These are phyloP conservation scores for Aspergillus cavernicola DNA, from an alignment of 495 filamentous ascomycete genomes.

Conservation along the genomic window DNA sequence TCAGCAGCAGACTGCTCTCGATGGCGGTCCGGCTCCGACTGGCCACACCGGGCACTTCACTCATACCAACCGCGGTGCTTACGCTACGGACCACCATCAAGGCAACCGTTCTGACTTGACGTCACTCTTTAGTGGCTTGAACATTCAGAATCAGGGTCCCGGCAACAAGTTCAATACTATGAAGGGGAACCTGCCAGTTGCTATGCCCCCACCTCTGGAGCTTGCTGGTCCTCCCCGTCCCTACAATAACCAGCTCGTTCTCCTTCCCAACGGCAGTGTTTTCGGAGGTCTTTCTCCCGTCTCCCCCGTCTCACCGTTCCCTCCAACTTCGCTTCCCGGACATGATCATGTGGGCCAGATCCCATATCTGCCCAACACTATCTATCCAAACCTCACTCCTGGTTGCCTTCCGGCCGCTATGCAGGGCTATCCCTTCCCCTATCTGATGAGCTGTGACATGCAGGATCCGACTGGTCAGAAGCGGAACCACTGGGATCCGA, in stretches of 20 bases:
- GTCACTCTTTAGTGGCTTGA: slow-evolving; percentile 23
- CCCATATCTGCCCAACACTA: slow-evolving; percentile 25
- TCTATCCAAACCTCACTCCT: slow-evolving; percentile 18
- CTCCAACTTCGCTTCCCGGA: slow-evolving; percentile 16
- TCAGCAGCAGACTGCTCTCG: slow-evolving; percentile 27
- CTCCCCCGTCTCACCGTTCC: slow-evolving; percentile 25
- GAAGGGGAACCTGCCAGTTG: slow-evolving; percentile 21
- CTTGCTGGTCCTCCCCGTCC: slow-evolving; percentile 24
- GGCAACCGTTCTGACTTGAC: slow-evolving; percentile 16
- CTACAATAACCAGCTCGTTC: slow-evolving; percentile 30
- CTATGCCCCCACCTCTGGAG: slow-evolving; percentile 29
- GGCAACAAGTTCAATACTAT: slow-evolving; percentile 24
- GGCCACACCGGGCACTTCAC: slow-evolving; percentile 22
- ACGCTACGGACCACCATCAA: slow-evolving; percentile 12
- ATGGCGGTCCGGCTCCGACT: slow-evolving; percentile 26
- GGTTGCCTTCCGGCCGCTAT: slow-evolving; percentile 16
- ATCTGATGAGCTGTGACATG: slow-evolving; percentile 26
- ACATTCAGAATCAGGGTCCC: slow-evolving; percentile 25
- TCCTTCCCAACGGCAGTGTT: slow-evolving; percentile 27
- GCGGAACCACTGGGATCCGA: slow-evolving; percentile 10
- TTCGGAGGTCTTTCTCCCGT: slow-evolving; percentile 25
- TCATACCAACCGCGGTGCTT: slow-evolving; percentile 13
- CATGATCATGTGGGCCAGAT: slow-evolving; percentile 31
- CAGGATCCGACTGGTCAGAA: slow-evolving; percentile 4
- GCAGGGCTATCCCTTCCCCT: slow-evolving; percentile 30